Conservation (phyloP, 2,329 filamentous ascomycete genomes). For the Tetracladium maxilliforme region DNA sequence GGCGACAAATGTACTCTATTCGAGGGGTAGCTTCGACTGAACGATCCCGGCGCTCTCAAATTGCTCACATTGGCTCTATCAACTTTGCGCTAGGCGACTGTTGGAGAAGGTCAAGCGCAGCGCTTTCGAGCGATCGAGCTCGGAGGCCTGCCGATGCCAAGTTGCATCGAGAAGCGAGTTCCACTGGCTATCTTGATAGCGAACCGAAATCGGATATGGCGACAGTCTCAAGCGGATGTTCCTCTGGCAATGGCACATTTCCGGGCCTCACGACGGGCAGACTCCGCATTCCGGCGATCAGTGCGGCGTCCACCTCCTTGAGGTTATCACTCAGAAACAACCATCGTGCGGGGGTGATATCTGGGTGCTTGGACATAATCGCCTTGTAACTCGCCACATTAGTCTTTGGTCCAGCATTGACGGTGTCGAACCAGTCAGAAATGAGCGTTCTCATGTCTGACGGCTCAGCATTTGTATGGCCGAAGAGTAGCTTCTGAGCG, state of each 20-base stretch:
- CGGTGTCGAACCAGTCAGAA: slow-evolving; percentile 62
- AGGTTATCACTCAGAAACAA: slow-evolving; percentile 76
- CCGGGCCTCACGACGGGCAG: slow-evolving; percentile 52
- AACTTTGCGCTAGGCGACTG: too few relatives aligned
- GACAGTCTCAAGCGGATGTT: too few relatives aligned
- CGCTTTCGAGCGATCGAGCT: too few relatives aligned
- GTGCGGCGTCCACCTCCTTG: slow-evolving; percentile 49
- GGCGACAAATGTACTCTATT: too few relatives aligned
- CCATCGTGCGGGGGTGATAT: slow-evolving; percentile 35
- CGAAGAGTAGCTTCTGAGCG: slow-evolving; percentile 69
- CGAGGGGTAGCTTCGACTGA: too few relatives aligned
- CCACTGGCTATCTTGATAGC: too few relatives aligned
- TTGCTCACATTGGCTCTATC: too few relatives aligned
- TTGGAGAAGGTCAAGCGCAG: too few relatives aligned
- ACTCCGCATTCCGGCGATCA: slow-evolving; percentile 46
- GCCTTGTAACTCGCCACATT: slow-evolving; percentile 51
- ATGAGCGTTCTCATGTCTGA: slow-evolving; percentile 45
- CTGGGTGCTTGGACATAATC: slow-evolving; percentile 37
- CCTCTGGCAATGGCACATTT: slow-evolving; percentile 45
- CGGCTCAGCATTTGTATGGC: slow-evolving; percentile 42
- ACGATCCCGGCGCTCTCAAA: too few relatives aligned
- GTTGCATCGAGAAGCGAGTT: too few relatives aligned
- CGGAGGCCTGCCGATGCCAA: too few relatives aligned
- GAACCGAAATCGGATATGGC: too few relatives aligned
- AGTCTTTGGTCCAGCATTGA: slow-evolving; percentile 64